A percentile compares a stretch with the other conserved stretches of the same genome.
These are phyloP conservation scores for Samsoniella hepiali DNA, from an alignment of 2,329 filamentous ascomycete genomes.

Conservation along the genomic window DNA sequence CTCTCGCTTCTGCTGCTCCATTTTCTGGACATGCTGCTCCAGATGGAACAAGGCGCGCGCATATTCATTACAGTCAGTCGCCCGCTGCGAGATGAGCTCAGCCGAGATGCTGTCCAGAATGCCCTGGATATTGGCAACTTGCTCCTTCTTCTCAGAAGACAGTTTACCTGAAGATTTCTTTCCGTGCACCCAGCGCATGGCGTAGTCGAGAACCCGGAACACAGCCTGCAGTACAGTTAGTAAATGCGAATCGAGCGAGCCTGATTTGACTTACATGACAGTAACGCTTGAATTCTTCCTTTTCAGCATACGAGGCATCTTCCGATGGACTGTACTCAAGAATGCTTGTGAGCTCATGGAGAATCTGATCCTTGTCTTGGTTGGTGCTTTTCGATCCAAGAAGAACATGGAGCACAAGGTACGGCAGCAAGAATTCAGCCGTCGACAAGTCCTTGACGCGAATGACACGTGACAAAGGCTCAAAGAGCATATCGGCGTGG, in stretches of 20 bases:
- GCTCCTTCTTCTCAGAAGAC: slow-evolving; percentile 43
- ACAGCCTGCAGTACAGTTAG: slow-evolving; percentile 60
- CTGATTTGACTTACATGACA: slow-evolving; percentile 66
- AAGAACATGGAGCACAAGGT: slow-evolving; percentile 78
- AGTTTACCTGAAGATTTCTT: slow-evolving; percentile 45
- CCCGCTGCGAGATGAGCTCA: slow-evolving; percentile 72
- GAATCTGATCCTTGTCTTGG: slow-evolving; percentile 60
- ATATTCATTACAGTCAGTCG: slow-evolving; percentile 92
- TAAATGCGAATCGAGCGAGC: background rate
- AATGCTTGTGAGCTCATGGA: slow-evolving; percentile 71
- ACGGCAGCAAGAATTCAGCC: slow-evolving; percentile 84
- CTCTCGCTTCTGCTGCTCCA: slow-evolving; percentile 43
- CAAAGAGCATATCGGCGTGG: slow-evolving; percentile 75
- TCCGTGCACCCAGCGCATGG: slow-evolving; percentile 83
- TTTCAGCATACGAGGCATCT: slow-evolving; percentile 55
- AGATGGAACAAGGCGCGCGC: slow-evolving; percentile 89
- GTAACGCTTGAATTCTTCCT: slow-evolving; percentile 76
- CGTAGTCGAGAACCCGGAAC: slow-evolving; percentile 87
- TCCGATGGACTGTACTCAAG: slow-evolving; percentile 58
- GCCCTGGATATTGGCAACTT: slow-evolving; percentile 46
- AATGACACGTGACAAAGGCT: slow-evolving; percentile 76
- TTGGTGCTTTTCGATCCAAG: slow-evolving; percentile 63
- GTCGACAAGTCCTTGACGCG: slow-evolving; percentile 82
- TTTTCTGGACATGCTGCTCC: slow-evolving; percentile 75
- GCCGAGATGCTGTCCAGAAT: slow-evolving; percentile 64